Evolutionary conservation across 2,329 filamentous ascomycete species (phyloP).

Genomic region (Ceratocystis smalleyi): DNA sequence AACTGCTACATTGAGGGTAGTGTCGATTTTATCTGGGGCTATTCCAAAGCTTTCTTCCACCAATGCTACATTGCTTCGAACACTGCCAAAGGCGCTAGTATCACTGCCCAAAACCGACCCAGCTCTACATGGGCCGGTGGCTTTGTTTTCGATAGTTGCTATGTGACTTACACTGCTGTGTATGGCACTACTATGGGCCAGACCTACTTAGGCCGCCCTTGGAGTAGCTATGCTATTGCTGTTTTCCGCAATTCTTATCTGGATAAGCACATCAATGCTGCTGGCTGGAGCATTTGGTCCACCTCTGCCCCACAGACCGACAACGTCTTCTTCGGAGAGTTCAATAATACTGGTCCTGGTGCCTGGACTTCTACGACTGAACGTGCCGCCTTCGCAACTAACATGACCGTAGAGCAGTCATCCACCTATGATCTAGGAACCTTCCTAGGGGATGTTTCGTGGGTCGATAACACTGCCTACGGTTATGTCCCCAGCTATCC

Average conservation of each 20-base stretch:
- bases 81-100: constrained; percentile 21
- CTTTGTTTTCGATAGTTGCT: constrained; percentile 24
- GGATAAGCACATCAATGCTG: constrained; percentile 39
- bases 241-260: constrained; percentile 36
- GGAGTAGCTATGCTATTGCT: constrained; percentile 32
- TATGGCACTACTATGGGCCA: constrained; percentile 21
- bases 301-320: constrained; percentile 32
- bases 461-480: constrained; percentile 29
- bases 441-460: constrained; percentile 29
- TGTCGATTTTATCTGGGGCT: constrained; percentile 28
- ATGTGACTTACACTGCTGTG: constrained; percentile 11
- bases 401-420: constrained; percentile 20
- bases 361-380: constrained; percentile 29
- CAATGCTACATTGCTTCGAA: constrained; percentile 27
- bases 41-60: constrained; percentile 25
- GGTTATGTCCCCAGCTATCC: constrained; percentile 25
- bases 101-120: constrained; percentile 24
- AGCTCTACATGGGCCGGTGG: constrained; percentile 22
- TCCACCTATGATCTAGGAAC: constrained; percentile 22
- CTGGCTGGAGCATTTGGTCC: constrained; percentile 45
- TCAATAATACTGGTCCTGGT: constrained; percentile 42
- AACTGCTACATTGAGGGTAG: constrained; percentile 31
- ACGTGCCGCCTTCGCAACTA: constrained; percentile 31
- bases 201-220: constrained; percentile 36
- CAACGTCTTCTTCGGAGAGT: constrained; percentile 43